A percentile compares a stretch with the other conserved stretches of the same genome.
Evolutionary conservation across 176 grass and related monocot species (phyloP).

Genomic region (Panicum miliaceum): DNA sequence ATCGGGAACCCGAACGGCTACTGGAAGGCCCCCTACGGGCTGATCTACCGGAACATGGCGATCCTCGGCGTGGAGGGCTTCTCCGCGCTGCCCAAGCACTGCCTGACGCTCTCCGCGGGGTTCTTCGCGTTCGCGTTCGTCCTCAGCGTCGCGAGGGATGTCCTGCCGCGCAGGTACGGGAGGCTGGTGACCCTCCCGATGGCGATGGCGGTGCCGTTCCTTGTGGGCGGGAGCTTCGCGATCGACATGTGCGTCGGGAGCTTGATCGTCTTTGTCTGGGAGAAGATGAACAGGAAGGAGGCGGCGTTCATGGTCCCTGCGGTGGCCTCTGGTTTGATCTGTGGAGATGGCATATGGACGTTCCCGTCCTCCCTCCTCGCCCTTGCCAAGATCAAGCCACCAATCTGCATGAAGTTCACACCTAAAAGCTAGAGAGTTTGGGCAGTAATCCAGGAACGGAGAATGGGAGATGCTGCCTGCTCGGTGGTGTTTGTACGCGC

Average conservation of each 20-base stretch:
- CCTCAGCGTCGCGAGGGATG: conserved; percentile 54
- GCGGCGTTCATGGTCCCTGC: conserved; percentile 75
- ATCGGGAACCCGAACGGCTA: conserved; percentile 69
- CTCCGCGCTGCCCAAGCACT: conserved; percentile 63
- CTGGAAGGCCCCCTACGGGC: conserved; percentile 87
- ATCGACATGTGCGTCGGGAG: conserved; percentile 85
- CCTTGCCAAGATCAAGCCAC: conserved; percentile 80
- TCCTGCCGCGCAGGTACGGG: conserved; percentile 52
- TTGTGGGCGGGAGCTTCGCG: conserved; percentile 80
- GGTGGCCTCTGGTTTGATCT: conserved; percentile 83
- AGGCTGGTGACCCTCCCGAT: conserved; percentile 69
- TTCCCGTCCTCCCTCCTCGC: conserved; percentile 84
- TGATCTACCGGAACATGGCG: conserved; percentile 94
- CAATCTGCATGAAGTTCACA: conserved; percentile 87
- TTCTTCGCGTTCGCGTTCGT: conserved; percentile 72
- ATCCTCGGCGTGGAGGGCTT: conserved; percentile 88
- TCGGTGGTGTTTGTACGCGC: too few relatives aligned
- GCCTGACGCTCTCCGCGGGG: conserved; percentile 66
- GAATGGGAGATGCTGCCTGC: background rate
- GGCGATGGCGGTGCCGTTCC: conserved; percentile 95
- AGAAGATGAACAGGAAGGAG: conserved; percentile 65
- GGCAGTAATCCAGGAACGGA: background rate
- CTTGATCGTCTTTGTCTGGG: conserved; percentile 63
- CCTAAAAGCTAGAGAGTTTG: conserved; percentile 36
- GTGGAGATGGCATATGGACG: conserved; percentile 89